A percentile compares a stretch with the other conserved stretches of the same genome.
Conservation (phyloP, 305 asterid genomes). For the Fraxinus baroniana region DNA sequence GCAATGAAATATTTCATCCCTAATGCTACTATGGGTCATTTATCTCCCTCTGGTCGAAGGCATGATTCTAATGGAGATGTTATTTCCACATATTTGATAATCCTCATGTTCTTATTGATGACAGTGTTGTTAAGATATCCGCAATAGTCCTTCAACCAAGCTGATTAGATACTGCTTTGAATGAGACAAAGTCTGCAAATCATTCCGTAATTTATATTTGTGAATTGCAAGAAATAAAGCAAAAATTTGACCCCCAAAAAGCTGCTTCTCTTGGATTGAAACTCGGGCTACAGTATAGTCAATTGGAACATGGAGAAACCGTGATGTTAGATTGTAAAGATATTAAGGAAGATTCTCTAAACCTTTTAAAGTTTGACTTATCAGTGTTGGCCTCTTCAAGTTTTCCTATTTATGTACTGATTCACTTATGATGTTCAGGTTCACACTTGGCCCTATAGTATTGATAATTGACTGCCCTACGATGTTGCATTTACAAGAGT, state of each 20-base stretch:
- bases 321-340: constrained; percentile 72
- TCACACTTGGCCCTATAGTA: constrained; percentile 54
- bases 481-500: constrained; percentile 51
- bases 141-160: constrained; percentile 72
- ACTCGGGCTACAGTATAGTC: constrained; percentile 77
- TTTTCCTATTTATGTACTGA: constrained; percentile 9
- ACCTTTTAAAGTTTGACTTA: neutral
- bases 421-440: constrained; percentile 41
- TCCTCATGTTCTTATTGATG: constrained; percentile 67
- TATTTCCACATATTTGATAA: constrained; percentile 28
- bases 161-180: constrained; percentile 23
- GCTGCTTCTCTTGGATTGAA: constrained; percentile 78
- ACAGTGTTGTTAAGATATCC: constrained; percentile 82
- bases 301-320: constrained; percentile 66
- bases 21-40: constrained; percentile 78
- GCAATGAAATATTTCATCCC: constrained; percentile 93
- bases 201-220: constrained; percentile 57
- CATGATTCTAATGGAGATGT: constrained; percentile 42
- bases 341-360: constrained; percentile 39
- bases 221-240: constrained; percentile 83
- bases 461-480: constrained; percentile 92
- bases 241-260: constrained; percentile 73
- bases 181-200: constrained; percentile 39
- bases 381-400: neutral
- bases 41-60: constrained; percentile 70